phyloP scores from a whole-genome alignment of 2,329 filamentous ascomycete genomes.

The Aspergillus sojae region DNA sequence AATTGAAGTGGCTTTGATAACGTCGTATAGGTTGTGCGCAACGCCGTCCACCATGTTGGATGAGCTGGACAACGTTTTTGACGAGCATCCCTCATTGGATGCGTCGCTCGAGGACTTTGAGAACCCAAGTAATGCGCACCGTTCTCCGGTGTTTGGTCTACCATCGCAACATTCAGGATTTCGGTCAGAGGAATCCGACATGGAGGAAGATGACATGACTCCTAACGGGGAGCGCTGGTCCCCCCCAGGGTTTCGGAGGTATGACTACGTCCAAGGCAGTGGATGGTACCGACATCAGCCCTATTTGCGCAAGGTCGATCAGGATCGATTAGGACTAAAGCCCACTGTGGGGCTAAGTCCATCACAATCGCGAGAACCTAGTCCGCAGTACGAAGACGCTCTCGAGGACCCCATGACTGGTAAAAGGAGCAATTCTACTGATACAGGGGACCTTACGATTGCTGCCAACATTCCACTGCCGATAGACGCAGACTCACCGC shows the following conservation, averaged over 20 bases:
- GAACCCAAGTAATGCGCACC: conserved; percentile 48
- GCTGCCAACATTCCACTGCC: conserved; percentile 59
- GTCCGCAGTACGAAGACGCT: conserved; percentile 63
- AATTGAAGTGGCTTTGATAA: conserved; percentile 28
- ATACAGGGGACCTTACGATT: conserved; percentile 31
- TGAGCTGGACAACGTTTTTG: conserved; percentile 54
- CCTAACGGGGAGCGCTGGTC: conserved; percentile 60
- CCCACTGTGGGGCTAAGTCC: conserved; percentile 48
- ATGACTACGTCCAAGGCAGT: conserved; percentile 55
- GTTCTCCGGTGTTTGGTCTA: conserved; percentile 56
- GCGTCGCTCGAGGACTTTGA: conserved; percentile 66
- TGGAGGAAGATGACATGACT: conserved; percentile 38
- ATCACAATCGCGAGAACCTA: conserved; percentile 58
- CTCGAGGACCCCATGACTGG: conserved; percentile 44
- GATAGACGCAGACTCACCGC: conserved; percentile 56
- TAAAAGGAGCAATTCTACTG: conserved; percentile 26
- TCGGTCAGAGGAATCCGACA: conserved; percentile 56
- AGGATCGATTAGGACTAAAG: conserved; percentile 43
- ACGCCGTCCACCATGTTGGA: conserved; percentile 47
- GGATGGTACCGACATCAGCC: conserved; percentile 57
- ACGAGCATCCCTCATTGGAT: conserved; percentile 62
- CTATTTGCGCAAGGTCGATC: conserved; percentile 47
- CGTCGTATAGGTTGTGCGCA: conserved; percentile 27
- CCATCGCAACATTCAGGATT: conserved; percentile 67
- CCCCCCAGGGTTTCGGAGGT: conserved; percentile 63